Base-by-base conservation (phyloP, 495 filamentous ascomycete genomes). In the Aspergillus biplanus region DNA sequence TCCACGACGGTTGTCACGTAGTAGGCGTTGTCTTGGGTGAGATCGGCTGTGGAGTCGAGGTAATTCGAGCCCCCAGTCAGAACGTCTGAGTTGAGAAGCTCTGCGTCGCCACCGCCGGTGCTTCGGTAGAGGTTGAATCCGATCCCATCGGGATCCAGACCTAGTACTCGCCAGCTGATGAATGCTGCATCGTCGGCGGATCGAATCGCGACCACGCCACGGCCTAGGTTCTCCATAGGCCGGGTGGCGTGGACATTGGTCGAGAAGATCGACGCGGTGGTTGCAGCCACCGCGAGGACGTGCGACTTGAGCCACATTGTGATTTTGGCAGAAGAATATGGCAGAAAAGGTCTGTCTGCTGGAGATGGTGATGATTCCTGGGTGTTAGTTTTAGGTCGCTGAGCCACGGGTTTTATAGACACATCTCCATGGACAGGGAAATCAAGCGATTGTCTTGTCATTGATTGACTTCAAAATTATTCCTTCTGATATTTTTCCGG, bases 151-250 rank as follows among this genome's bases (percentile, higher is more conserved):
- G 50, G 35, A 39, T 62, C 60, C 1, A 62, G 60, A 11, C 60
- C 60, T 0, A 62, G 52, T 0, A 62, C 16, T 1, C 60, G 34
- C 60, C 60, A 62, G 42, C 18, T 48, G 9, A 62, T 13, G 16
- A 62, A 31, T 1, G 35, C 39, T 0, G 15, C 50, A 3, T 32
- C 31, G 12, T 56, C 52, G 33, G 12, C 18, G 16, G 60, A 12
- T 8, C 60, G 60, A 0, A 62, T 31, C 16, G 60, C 60, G 8
- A 56, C 60, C n/a, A 62, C 52, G 31, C 60, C 60, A 6, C 60
- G 60, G 35, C 60, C 60, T 6, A 62, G 52, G 60, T 56, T 62
- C 13, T 62, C 60, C 33, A 56, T 47, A 4, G 60, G 60, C 7
- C 60, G 60, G 27, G 33, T 13, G 37, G 37, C 37, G 37, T 27